phyloP scores from a whole-genome alignment of 495 filamentous ascomycete genomes.

The Mytilinidion resinicola region DNA sequence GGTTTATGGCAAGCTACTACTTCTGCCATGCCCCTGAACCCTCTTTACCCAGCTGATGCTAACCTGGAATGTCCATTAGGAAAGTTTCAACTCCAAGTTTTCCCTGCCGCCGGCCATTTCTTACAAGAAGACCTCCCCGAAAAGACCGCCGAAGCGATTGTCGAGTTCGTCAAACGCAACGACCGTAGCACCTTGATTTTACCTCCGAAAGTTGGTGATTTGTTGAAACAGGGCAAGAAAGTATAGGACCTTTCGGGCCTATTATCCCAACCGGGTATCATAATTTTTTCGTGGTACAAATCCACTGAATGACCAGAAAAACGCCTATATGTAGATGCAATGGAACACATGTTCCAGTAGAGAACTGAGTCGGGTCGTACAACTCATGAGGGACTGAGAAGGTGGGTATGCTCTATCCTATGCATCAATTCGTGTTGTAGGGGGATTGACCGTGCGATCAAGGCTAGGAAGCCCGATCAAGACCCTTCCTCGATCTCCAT shows the following conservation, averaged over 20 bases:
- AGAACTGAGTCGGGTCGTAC: not conserved
- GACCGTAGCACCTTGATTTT: conserved; percentile 77
- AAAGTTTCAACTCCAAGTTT: conserved; percentile 91
- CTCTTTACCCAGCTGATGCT: not conserved
- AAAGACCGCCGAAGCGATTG: conserved; percentile 67
- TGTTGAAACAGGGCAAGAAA: conserved; percentile 44
- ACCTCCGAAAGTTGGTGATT: conserved; percentile 77
- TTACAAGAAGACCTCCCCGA: conserved; percentile 91
- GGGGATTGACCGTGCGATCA: too few species aligned
- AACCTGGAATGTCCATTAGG: conserved; percentile 42
- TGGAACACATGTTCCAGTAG: not conserved
- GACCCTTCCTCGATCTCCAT: not conserved
- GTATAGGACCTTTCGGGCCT: conserved; percentile 20
- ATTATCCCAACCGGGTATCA: not conserved
- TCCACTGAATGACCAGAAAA: too few species aligned
- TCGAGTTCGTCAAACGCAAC: conserved; percentile 87
- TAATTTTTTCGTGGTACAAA: too few species aligned
- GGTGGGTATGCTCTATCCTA: not conserved
- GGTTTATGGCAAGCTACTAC: too few species aligned
- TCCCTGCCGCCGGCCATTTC: conserved; percentile 94
- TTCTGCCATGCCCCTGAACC: too few species aligned
- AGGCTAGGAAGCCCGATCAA: not conserved
- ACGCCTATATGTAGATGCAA: too few species aligned
- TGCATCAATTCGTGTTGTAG: not conserved
- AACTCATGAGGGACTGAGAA: not conserved